These are phyloP conservation scores for Galium porrigens DNA, from an alignment of 305 asterid species.

Conservation along the genomic window DNA sequence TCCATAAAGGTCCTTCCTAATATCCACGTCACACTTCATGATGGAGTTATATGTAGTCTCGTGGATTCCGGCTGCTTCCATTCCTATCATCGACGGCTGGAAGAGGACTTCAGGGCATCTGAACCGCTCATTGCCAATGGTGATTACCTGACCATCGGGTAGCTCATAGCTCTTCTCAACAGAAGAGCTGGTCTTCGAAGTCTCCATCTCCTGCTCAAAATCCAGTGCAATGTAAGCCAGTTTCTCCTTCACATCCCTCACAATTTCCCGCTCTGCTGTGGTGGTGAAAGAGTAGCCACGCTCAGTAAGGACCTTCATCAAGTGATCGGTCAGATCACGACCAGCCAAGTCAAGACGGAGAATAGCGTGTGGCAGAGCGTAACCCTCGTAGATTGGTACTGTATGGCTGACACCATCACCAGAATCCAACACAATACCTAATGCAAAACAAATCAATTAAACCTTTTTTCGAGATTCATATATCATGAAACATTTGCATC, in stretches of 20 bases:
- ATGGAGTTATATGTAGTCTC: constrained; percentile 39
- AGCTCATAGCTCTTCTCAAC: constrained; percentile 36
- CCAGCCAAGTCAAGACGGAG: constrained; percentile 41
- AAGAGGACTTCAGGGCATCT: constrained; percentile 39
- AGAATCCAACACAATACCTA: constrained; percentile 37
- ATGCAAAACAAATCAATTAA: background rate
- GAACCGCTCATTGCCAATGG: constrained; percentile 37
- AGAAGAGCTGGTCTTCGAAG: constrained; percentile 33
- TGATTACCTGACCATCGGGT: constrained; percentile 39
- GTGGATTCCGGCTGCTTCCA: constrained; percentile 43
- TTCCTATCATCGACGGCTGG: constrained; percentile 38
- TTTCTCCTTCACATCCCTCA: constrained; percentile 36
- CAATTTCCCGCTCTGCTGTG: constrained; percentile 39
- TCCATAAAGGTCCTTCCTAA: constrained; percentile 38
- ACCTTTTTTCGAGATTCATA: background rate
- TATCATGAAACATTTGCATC: background rate
- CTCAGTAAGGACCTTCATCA: constrained; percentile 37
- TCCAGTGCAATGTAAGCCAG: constrained; percentile 35
- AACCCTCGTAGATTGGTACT: constrained; percentile 38
- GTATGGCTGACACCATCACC: constrained; percentile 45
- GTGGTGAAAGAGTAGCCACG: constrained; percentile 41
- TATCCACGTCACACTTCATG: constrained; percentile 40
- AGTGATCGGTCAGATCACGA: constrained; percentile 31
- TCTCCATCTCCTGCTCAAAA: constrained; percentile 34
- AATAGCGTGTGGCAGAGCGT: constrained; percentile 40